Percentiles rank a stretch among this genome's conserved stretches.
These are phyloP conservation scores for Coprinopsis marcescibilis DNA, from an alignment of 768 basidiomycete species.

Conservation along the genomic window DNA sequence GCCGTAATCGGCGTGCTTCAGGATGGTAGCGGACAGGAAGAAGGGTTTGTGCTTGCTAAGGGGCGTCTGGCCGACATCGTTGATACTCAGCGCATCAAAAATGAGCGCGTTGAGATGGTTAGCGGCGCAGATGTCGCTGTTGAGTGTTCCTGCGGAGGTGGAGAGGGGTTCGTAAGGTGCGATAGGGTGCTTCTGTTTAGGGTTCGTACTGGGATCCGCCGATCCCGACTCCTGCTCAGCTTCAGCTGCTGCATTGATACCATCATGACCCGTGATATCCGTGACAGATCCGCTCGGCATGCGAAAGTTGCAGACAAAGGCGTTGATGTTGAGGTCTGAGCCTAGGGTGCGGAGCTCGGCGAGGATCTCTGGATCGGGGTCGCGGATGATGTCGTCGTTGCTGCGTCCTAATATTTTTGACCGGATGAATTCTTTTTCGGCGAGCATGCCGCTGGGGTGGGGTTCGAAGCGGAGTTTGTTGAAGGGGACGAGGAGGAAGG, in stretches of 20 bases:
- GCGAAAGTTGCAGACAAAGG: conserved; percentile 39
- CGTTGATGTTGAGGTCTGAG: conserved; percentile 39
- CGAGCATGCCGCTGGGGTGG: conserved; percentile 19
- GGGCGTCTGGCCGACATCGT: conserved; percentile 18
- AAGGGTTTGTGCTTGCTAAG: conserved; percentile 18
- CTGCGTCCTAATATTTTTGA: conserved; percentile 21
- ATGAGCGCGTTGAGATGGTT: conserved; percentile 35
- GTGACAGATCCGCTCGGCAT: conserved; percentile 7
- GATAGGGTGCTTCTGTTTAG: too few species aligned
- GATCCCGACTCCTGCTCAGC: conserved; percentile 1
- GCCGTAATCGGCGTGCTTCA: conserved; percentile 29
- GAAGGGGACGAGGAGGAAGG: conserved; percentile 36
- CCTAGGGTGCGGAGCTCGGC: conserved; percentile 18
- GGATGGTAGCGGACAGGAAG: conserved; percentile 25
- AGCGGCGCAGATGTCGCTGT: conserved; percentile 34
- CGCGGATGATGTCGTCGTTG: conserved; percentile 26
- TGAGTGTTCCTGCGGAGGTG: conserved; percentile 16
- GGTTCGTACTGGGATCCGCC: conserved; percentile 8
- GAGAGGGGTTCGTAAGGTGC: too few species aligned
- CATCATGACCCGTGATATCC: neutral
- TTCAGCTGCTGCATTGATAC: neutral
- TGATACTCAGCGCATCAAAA: conserved; percentile 33
- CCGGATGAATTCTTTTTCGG: conserved; percentile 28
- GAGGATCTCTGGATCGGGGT: conserved; percentile 15
- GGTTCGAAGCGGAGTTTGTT: conserved; percentile 31